Conservation (phyloP, 2,329 filamentous ascomycete species). For the Dothiorella sarmentorum region DNA sequence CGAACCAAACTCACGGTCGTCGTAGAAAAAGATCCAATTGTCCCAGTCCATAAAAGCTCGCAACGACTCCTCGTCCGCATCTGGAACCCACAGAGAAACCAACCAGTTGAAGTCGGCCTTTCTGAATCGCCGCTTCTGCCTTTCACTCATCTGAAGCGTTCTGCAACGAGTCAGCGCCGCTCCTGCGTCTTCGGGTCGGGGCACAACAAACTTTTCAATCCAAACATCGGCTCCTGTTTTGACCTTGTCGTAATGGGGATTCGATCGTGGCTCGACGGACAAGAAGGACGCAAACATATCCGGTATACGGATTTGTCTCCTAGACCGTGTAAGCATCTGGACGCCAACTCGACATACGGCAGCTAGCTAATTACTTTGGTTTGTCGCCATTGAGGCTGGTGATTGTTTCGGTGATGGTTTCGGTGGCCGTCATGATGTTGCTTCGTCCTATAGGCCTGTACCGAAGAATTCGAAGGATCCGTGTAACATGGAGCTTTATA, state of each 20-base stretch:
- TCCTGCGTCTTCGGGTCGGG: neutral
- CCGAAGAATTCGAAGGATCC: too few species aligned
- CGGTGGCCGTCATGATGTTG: too few species aligned
- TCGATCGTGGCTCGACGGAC: neutral
- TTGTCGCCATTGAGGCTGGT: too few species aligned
- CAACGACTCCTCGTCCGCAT: neutral
- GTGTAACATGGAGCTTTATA: too few species aligned
- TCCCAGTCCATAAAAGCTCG: neutral
- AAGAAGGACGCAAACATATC: neutral
- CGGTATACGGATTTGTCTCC: neutral
- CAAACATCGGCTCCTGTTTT: neutral
- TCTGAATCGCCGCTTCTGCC: neutral
- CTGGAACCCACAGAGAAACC: neutral
- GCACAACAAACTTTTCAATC: neutral
- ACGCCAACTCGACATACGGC: too few species aligned
- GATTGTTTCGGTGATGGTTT: too few species aligned
- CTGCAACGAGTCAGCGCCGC: neutral
- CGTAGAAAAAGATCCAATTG: neutral
- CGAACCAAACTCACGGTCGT: neutral
- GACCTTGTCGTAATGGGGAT: neutral
- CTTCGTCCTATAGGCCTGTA: too few species aligned
- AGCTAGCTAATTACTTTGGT: too few species aligned
- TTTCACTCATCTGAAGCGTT: neutral
- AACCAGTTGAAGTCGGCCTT: neutral
- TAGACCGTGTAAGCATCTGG: neutral